Conservation (phyloP, 1,284 basidiomycete genomes). For the Cutaneotrichosporon cavernicola region DNA sequence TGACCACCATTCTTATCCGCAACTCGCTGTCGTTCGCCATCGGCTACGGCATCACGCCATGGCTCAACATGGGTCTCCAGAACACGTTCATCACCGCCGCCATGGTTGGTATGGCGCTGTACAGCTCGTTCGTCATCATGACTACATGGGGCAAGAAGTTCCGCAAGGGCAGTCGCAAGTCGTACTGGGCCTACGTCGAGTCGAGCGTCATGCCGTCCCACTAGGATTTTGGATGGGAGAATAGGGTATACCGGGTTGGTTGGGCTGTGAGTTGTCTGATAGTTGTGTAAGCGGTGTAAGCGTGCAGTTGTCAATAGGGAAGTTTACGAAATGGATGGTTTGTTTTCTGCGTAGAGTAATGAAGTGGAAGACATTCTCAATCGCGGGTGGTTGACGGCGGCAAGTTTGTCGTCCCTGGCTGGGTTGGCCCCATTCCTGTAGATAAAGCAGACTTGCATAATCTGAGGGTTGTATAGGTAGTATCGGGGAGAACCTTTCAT, state of each 20-base stretch:
- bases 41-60: constrained; percentile 31
- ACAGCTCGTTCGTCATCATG: constrained; percentile 26
- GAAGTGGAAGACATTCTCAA: too few relatives aligned
- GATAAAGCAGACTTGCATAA: too few relatives aligned
- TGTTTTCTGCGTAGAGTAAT: background rate
- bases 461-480: too few relatives aligned
- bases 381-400: background rate
- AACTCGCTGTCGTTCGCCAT: constrained; percentile 25
- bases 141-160: constrained; percentile 27
- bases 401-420: background rate
- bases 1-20: constrained; percentile 30
- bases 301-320: background rate
- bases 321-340: background rate
- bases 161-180: constrained; percentile 12
- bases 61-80: constrained; percentile 28
- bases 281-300: background rate
- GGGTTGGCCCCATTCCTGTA: too few relatives aligned
- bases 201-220: constrained; percentile 18
- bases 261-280: background rate
- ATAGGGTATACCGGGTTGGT: too few relatives aligned
- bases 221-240: background rate
- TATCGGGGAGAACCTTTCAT: too few relatives aligned
- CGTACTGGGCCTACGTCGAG: constrained; percentile 29
- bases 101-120: constrained; percentile 24
- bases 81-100: constrained; percentile 29